Base-by-base conservation (phyloP, 208 protist species). In the Trypanosoma mega region DNA sequence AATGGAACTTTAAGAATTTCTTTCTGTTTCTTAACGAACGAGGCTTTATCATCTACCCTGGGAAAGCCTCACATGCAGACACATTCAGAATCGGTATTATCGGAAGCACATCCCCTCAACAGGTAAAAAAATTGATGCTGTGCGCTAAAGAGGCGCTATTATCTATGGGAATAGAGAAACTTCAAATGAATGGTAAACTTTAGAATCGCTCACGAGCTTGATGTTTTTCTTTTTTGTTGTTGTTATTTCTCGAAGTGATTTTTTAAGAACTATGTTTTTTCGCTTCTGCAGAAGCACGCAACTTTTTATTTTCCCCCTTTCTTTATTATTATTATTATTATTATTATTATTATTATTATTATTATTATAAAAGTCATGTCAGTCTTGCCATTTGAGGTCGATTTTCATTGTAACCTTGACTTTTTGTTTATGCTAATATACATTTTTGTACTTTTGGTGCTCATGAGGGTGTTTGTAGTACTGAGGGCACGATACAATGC, bases 51-150 rank as follows among this genome's bases (percentile, higher is more conserved):
- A 87, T 95, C 33, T 96, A 95, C 51, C 84, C 85, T 12, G 89
- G 85, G 18, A 95, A 96, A 52, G 81, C 82, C 2, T 90, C 87
- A 0, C 80, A 93, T 33, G 85, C 83, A 5, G 78, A 92, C 43
- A 91, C 87, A 34, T 96, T 96, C 43, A 76, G 90, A 16, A 84
- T 96, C 49, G 90, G 85, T 31, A 77, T 88, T 53, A 94, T 96
- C 51, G 90, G 90, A 0, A 74, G 90, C 50, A 79, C 83, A 12
- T 75, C 69, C 2, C 12, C 81, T 4, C 59, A 72, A n/a, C 73
- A 96, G 29, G 68, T 53, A 12, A 58, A 67, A 21, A 49, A 44
- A 4, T 36, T 90, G 30, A 87, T 90, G 82, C 41, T 47, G 20
- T 80, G 73, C 69, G 65, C 65, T 23, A 74, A 70, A 31, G 69